Evolutionary conservation across 2,329 filamentous ascomycete genomes (phyloP).

Genomic region (Endoconidiophora laricicola): DNA sequence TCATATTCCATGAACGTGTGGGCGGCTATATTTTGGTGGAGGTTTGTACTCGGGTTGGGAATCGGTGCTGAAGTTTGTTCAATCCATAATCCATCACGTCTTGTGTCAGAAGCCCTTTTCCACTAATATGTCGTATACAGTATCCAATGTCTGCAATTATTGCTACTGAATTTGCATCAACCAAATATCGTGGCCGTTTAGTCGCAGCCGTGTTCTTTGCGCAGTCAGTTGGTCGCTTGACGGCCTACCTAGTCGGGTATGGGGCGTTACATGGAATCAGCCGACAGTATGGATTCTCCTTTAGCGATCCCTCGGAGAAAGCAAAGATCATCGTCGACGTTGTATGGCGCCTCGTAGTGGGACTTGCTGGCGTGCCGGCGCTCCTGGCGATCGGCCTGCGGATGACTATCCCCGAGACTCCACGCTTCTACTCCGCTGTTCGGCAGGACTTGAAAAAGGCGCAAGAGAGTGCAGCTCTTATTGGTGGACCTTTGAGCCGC

Average conservation of each 20-base stretch:
- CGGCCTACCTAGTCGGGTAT: constrained; percentile 36
- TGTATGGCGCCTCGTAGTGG: constrained; percentile 34
- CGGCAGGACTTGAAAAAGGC: constrained; percentile 16
- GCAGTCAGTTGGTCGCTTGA: constrained; percentile 26
- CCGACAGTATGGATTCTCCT: constrained; percentile 2
- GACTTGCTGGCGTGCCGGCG: constrained; percentile 30
- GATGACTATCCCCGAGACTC: constrained; percentile 33
- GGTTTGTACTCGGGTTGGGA: constrained; percentile 17
- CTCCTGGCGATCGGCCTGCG: constrained; percentile 30
- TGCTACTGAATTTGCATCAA: constrained; percentile 18
- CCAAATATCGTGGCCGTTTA: constrained; percentile 16
- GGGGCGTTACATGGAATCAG: constrained; percentile 21
- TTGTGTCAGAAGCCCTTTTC: not conserved
- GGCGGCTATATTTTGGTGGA: constrained; percentile 15
- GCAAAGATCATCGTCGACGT: constrained; percentile 23
- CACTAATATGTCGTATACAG: constrained; percentile 13
- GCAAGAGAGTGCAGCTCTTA: constrained; percentile 9
- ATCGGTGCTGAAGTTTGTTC: constrained; percentile 18
- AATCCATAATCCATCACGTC: not conserved
- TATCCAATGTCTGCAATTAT: constrained; percentile 19
- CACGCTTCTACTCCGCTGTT: constrained; percentile 20
- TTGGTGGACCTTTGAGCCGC: constrained; percentile 2
- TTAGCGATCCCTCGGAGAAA: constrained; percentile 7
- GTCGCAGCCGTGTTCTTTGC: constrained; percentile 18
- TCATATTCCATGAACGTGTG: constrained; percentile 17